Evolutionary conservation across 345 rosid genomes (phyloP), one percentile per base, ranked within the genome.

Genomic region (Sisymbrium altissimum): DNA sequence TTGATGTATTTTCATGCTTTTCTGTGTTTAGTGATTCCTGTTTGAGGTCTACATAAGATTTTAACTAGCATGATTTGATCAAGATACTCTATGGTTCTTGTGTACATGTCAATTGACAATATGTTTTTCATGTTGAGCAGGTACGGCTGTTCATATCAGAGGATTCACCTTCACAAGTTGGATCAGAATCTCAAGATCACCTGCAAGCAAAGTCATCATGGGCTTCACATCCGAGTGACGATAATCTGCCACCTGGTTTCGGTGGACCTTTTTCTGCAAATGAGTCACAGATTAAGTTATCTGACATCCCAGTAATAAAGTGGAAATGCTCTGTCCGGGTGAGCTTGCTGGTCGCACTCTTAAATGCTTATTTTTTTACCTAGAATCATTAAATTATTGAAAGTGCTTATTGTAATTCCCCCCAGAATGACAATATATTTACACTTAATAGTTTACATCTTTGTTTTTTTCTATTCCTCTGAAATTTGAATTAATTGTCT

Each of bases 141-240:
- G 89, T 84, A 68, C 84, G 86, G 76, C 78, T 94, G 56, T 94
- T 94, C 73, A 78, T 91, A 60, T 84, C 94, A 0, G 99, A 95
- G 75, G 99, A 95, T 35, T 83, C 90, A 68, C 99, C 99, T 78
- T 84, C 91, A 48, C 94, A 85, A 83, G 96, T 89, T 76, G 89
- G 97, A 64, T 70, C 86, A 69, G 86, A 81, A 66, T 71, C 83
- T 58, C 96, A 95, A 81, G 99, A 95, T 77, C 96, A 95, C 84
- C 94, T 95, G 64, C 97, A 95, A 83, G 97, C 98, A 60, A 95
- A 90, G 79, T 75, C 85, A 30, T 78, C 93, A 17, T 79, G 79
- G 72, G 71, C 75, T 48, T 54, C 86, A 7, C 94, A 89, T 84
- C 70, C 82, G 44, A 78, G 55, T 56, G 96, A 89, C 61, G 97